Percentiles rank a stretch among this genome's conserved stretches.
Conservation (phyloP, 2,329 filamentous ascomycete species). For the Apiospora arundinis region DNA sequence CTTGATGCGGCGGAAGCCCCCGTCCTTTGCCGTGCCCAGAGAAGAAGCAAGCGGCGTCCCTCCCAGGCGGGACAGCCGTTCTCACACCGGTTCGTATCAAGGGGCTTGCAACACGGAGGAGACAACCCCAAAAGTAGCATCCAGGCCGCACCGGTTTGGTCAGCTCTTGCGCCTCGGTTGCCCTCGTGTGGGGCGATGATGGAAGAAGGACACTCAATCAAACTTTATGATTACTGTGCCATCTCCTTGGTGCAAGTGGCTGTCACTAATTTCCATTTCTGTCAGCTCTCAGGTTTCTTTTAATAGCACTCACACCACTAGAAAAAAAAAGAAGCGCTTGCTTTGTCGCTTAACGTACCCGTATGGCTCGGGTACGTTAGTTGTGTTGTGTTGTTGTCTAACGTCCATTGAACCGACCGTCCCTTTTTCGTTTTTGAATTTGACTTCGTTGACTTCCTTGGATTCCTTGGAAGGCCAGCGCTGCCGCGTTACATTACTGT, state of each 20-base stretch:
- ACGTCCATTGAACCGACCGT: neutral
- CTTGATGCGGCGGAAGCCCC: neutral
- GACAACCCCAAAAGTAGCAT: neutral
- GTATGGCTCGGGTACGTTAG: neutral
- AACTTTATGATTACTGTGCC: neutral
- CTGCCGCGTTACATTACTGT: neutral
- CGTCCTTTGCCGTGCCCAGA: neutral
- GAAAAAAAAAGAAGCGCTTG: neutral
- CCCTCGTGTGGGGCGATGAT: neutral
- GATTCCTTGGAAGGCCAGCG: neutral
- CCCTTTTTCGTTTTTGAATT: neutral
- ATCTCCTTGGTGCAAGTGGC: conserved; percentile 3
- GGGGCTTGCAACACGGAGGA: neutral
- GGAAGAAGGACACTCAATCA: conserved; percentile 5
- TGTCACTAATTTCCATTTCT: conserved; percentile 5
- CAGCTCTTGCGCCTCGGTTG: neutral
- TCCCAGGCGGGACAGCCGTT: neutral
- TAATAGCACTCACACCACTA: neutral
- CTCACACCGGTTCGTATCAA: conserved; percentile 12
- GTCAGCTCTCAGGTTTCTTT: conserved; percentile 8
- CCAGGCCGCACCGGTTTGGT: neutral
- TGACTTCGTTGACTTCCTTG: neutral
- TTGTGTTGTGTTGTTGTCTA: conserved; percentile 9
- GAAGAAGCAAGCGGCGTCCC: conserved; percentile 5
- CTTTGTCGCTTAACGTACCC: neutral